A percentile compares a stretch with the other conserved stretches of the same genome.
These are phyloP conservation scores for Talaromyces borbonicus DNA, from an alignment of 495 filamentous ascomycete genomes.

Conservation along the genomic window DNA sequence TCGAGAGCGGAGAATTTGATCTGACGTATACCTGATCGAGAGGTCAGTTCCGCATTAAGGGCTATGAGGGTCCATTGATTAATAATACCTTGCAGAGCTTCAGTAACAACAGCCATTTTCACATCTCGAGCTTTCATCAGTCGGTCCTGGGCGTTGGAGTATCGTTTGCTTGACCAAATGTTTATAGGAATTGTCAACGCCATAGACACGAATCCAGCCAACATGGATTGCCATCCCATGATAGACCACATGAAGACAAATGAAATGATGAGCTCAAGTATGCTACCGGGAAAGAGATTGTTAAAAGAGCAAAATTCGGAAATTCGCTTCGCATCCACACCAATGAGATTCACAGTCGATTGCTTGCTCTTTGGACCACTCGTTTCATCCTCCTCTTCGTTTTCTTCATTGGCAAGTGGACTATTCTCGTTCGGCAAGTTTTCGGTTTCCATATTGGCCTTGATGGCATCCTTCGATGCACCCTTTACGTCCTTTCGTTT, in stretches of 20 bases:
- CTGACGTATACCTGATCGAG: slow-evolving; percentile 50
- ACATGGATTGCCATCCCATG: slow-evolving; percentile 61
- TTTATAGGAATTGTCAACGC: slow-evolving; percentile 59
- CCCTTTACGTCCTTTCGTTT: slow-evolving; percentile 67
- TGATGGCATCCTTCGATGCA: slow-evolving; percentile 2
- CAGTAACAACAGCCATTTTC: slow-evolving; percentile 69
- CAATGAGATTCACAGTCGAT: slow-evolving; percentile 69
- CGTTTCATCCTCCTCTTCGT: slow-evolving; percentile 24
- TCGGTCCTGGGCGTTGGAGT: slow-evolving; percentile 53
- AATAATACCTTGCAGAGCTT: slow-evolving; percentile 56
- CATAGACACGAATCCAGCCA: slow-evolving; percentile 58
- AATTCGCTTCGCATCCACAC: slow-evolving; percentile 66
- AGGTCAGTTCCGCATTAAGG: background rate
- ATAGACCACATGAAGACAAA: slow-evolving; percentile 55
- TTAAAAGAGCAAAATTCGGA: slow-evolving; percentile 59
- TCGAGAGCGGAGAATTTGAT: slow-evolving; percentile 87
- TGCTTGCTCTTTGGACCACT: slow-evolving; percentile 56
- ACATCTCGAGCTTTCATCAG: slow-evolving; percentile 74
- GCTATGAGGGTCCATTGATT: background rate
- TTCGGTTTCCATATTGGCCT: background rate
- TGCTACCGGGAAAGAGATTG: slow-evolving; percentile 43
- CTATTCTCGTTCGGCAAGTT: background rate
- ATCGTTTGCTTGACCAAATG: slow-evolving; percentile 55
- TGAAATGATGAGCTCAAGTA: slow-evolving; percentile 54
- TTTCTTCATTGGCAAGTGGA: slow-evolving; percentile 17